Base-by-base conservation (phyloP, 202 grass and related monocot species). In the Tripidium arundinaceum region DNA sequence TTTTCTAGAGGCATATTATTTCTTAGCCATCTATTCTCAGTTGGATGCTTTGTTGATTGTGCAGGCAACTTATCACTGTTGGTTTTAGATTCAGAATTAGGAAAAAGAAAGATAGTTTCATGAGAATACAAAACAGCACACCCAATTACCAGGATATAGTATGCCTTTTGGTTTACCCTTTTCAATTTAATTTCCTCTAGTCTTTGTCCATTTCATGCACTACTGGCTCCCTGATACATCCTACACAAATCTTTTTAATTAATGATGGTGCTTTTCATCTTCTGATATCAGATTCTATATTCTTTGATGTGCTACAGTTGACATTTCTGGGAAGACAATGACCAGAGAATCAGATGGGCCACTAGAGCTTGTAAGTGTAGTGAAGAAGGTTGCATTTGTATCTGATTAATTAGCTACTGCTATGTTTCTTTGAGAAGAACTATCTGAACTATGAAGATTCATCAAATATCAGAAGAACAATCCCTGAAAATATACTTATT, bases 251-350 rank as follows among this genome's bases (percentile, higher is more conserved):
- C 11, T 73, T 77, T 74, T 76, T 21, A 83, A 68, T 87, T 12
- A 38, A 82, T 86, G 65, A 72, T 81, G 68, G 27, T 58, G 18
- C 29, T 77, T 60, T 45, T 83, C 39, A 90, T 78, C 33, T 72
- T 90, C 69, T 81, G 63, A 72, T 61, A 62, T 87, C 80, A 50
- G 60, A 81, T 90, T 90, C 11, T 86, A 69, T 83, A 36, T 81
- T 77, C 52, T 66, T 72, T 82, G 65, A 57, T 86, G 72, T 88
- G 72, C 79, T 89, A 84, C 90, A 93, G 86, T 88, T 95, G 84
- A 79, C 82, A 86, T 61, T 83, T 58, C 71, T 88, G 64, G 63
- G 82, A 83, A 91, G 86, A 72, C 72, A 78, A 61, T 91, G 47
- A 39, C 61, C 25, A 75, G 79, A 89, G 86, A 94, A 74, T 79